Evolutionary conservation across 805 yeast genomes (phyloP).

Genomic region (Yamadazyma philogaea): DNA sequence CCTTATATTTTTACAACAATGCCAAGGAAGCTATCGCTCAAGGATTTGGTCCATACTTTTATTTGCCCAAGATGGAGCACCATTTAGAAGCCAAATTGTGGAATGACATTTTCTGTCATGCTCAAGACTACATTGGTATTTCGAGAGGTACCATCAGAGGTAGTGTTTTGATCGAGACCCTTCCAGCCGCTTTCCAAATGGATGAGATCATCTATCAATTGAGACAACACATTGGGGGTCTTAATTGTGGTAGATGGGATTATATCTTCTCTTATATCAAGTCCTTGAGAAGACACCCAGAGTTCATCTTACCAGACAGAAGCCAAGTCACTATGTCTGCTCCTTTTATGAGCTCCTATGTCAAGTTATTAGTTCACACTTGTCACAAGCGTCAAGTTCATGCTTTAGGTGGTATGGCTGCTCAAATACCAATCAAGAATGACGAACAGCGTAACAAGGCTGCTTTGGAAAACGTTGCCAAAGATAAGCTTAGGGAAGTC

Average conservation of each 20-base stretch:
- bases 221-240: constrained; percentile 73
- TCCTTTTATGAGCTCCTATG: constrained; percentile 79
- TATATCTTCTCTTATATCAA: constrained; percentile 80
- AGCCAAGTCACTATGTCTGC: constrained; percentile 76
- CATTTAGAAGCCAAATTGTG: constrained; percentile 78
- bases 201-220: constrained; percentile 78
- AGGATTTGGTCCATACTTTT: constrained; percentile 80
- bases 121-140: constrained; percentile 68
- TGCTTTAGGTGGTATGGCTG: constrained; percentile 92
- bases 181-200: constrained; percentile 85
- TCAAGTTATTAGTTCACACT: constrained; percentile 64
- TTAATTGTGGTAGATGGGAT: constrained; percentile 90
- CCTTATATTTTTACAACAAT: constrained; percentile 72
- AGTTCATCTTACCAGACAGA: constrained; percentile 73
- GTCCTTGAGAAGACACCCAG: constrained; percentile 64
- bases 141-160: constrained; percentile 79
- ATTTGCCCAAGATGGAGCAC: constrained; percentile 84
- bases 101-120: constrained; percentile 74
- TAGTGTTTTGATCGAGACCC: constrained; percentile 76
- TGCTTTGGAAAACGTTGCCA: constrained; percentile 70
- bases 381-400: constrained; percentile 79
- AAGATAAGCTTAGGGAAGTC: constrained; percentile 75
- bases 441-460: constrained; percentile 59
- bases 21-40: constrained; percentile 57
- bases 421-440: constrained; percentile 76